Evolutionary conservation across 768 basidiomycete genomes (phyloP), one percentile per base, ranked within the genome.

Genomic region (Serendipita indica): DNA sequence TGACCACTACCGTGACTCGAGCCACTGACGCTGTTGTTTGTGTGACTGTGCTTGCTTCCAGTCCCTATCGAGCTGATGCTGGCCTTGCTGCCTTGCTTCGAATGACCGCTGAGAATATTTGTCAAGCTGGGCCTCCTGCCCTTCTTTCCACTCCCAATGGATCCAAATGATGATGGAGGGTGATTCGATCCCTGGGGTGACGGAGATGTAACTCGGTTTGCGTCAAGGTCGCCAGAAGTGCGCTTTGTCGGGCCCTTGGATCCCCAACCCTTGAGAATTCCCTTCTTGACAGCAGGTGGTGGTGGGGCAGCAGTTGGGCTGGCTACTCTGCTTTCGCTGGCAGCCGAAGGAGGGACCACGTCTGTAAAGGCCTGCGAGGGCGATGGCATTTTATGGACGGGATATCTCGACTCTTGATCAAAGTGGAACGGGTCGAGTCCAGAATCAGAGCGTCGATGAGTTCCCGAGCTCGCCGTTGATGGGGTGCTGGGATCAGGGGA

Each of bases 351-450:
- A n/a, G 49, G 49, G 49, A 54, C 22, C 10, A 28, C 25, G n/a
- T 54, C 49, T 20, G 49, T 4, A 28, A 54, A 54, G 4, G 49
- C 49, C n/a, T 54, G 49, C n/a, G 49, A 54, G 32, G 49, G 49
- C 10, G 49, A 54, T n/a, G 49, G 49, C 30, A 22, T 20, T 18
- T 30, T 16, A 33, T 54, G 49, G 25, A 54, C 49, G 10, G 85
- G 80, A 69, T 85, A 84, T 22, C 79, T 81, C 1, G 82, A 79
- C 62, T 88, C 83, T 63, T 85, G 84, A 68, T 89, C 81, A 69
- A 84, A 84, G 52, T 79, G 77, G 58, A 86, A 72, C 18, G 75
- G 74, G 62, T 78, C 78, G 39, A 76, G 61, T 28, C 68, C 64
- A 1, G 68, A 62, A 60, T 65, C 68, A 32, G 65, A 61, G 52